These are phyloP conservation scores for Solanum chacoense DNA, from an alignment of 305 asterid species.

Conservation along the genomic window DNA sequence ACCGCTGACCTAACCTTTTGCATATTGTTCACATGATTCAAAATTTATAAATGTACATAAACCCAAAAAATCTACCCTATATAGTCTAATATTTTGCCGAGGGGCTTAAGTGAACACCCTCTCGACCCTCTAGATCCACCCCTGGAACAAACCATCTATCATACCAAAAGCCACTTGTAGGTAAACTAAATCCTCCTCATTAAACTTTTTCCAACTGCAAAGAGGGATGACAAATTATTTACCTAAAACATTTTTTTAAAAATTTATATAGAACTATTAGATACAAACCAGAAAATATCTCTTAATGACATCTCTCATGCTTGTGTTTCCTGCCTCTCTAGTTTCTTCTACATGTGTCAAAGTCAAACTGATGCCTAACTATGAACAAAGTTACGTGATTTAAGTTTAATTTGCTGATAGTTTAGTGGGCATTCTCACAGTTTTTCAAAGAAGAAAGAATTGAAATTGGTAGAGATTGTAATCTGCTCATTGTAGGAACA, in stretches of 20 bases:
- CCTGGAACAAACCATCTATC: slow-evolving; percentile 40
- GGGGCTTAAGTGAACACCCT: neutral
- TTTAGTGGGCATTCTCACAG: neutral
- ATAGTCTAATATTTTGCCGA: neutral
- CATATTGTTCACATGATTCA: neutral
- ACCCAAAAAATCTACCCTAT: neutral
- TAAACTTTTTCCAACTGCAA: neutral
- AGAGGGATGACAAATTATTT: neutral
- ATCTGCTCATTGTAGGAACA: slow-evolving; percentile 21
- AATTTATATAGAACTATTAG: slow-evolving; percentile 27
- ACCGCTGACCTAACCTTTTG: neutral
- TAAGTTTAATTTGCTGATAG: neutral
- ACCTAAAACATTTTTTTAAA: slow-evolving; percentile 3
- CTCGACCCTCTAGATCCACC: neutral
- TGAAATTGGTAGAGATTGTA: neutral
- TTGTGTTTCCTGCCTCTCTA: neutral
- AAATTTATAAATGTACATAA: neutral
- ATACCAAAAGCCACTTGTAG: slow-evolving; percentile 70
- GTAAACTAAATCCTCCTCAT: slow-evolving; percentile 10
- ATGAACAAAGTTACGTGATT: neutral
- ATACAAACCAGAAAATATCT: neutral
- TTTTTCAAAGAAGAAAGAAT: neutral
- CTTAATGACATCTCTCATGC: neutral
- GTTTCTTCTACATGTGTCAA: neutral
- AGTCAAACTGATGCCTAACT: neutral